phyloP scores from a whole-genome alignment of 2,329 filamentous ascomycete genomes.

The Neopestalotiopsis sp. region DNA sequence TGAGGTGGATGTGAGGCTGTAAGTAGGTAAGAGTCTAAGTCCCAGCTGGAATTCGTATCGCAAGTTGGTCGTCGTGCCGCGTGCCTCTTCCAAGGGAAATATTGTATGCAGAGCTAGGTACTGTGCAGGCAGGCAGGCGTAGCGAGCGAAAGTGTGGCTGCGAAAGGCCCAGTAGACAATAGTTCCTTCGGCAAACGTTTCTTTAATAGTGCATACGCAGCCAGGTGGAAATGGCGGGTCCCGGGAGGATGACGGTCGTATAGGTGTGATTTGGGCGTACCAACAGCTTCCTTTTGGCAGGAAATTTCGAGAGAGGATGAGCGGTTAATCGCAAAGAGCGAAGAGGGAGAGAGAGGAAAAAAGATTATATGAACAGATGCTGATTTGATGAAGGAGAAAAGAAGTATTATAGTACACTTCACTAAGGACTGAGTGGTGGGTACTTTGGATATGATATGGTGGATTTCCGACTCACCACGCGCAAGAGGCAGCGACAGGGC shows the following conservation, averaged over 20 bases:
- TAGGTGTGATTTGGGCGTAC: slow-evolving; percentile 8
- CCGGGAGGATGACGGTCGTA: background rate
- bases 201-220: background rate
- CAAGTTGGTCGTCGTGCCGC: background rate
- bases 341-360: slow-evolving; percentile 5
- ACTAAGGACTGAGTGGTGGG: slow-evolving; percentile 22
- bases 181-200: background rate
- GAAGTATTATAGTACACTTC: slow-evolving; percentile 23
- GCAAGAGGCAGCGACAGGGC: slow-evolving; percentile 10
- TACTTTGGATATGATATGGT: slow-evolving; percentile 21
- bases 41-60: background rate
- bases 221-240: slow-evolving; percentile 4
- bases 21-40: background rate
- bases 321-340: slow-evolving; percentile 18
- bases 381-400: slow-evolving; percentile 20
- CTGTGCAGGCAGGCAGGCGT: background rate
- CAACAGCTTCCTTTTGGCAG: background rate
- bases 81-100: background rate
- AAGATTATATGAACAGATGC: slow-evolving; percentile 21
- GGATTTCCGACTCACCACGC: slow-evolving; percentile 17
- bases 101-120: background rate
- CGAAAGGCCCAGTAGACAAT: slow-evolving; percentile 1
- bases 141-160: background rate
- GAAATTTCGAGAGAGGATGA: background rate
- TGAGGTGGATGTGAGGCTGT: background rate